Evolutionary conservation across 768 basidiomycete species (phyloP), one percentile per base, ranked within the genome.

Genomic region (Lyophyllum decastes): DNA sequence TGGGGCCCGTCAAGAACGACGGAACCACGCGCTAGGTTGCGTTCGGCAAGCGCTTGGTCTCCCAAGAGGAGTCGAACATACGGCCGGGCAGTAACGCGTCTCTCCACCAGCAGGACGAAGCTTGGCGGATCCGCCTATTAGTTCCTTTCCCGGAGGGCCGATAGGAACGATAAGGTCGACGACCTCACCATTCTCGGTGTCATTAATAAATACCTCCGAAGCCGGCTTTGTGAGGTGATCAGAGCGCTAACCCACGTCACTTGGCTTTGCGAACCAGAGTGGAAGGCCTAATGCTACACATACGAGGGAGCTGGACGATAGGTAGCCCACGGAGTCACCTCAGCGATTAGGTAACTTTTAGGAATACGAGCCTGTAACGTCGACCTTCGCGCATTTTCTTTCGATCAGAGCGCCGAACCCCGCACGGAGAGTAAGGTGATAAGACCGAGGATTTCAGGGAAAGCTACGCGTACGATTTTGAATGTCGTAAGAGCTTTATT

Each of bases 141-240:
- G n/a, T n/a, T n/a, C n/a, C n/a, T n/a, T n/a, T n/a, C 76, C 74
- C 24, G 75, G 70, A 11, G 74, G 72, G 10, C 74, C 75, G 46
- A 68, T 66, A 30, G 40, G 47, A 84, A 59, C 2, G 4, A 73
- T 67, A 52, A 88, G 68, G 60, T 86, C 82, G 34, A 67, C 64
- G 46, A 87, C 68, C 27, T 72, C 67, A 4, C 85, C 85, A 33
- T 71, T 79, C 59, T 78, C 80, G 55, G 86, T 73, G 50, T 86
- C 80, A 57, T 85, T 85, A 38, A 87, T 66, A 60, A 69, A 76
- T 2, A 76, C 67, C 16, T 70, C 67, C 12, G 24, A 63, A 55
- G 14, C 17, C n/a, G 24, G 46, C 19, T 25, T 38, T 12, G 21
- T 46, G 6, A 26, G 53, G 21, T 49, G 46, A n/a, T 41, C 46